Conservation (phyloP, 192 early-diverging fungal species). For the Rhizophagus sp. region DNA sequence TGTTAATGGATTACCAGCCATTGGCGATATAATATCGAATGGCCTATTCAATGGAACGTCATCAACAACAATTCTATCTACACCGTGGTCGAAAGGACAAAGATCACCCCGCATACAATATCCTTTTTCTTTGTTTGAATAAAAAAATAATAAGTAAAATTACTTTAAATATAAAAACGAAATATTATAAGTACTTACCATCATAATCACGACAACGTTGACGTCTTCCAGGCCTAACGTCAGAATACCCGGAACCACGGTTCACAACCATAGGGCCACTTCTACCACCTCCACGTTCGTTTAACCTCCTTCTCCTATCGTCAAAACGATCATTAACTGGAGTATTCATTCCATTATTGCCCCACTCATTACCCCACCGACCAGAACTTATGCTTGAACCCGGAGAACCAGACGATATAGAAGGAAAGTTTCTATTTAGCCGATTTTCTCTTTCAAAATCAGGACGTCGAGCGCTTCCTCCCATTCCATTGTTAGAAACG, state of each 20-base stretch:
- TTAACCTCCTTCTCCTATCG: conserved; percentile 35
- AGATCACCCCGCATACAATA: conserved; percentile 79
- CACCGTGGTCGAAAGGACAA: conserved; percentile 78
- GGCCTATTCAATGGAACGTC: conserved; percentile 45
- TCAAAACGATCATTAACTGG: conserved; percentile 31
- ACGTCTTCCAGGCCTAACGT: conserved; percentile 38
- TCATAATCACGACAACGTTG: conserved; percentile 74
- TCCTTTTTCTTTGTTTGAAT: conserved; percentile 63
- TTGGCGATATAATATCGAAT: conserved; percentile 41
- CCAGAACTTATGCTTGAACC: conserved; percentile 23
- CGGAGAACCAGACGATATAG: conserved; percentile 17
- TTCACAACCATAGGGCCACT: conserved; percentile 32
- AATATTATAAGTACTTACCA: conserved; percentile 45
- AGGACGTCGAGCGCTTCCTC: conserved; percentile 19
- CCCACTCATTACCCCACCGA: conserved; percentile 29
- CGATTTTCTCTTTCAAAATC: conserved; percentile 26
- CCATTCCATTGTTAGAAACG: conserved; percentile 19
- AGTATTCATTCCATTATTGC: conserved; percentile 26
- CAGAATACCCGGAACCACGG: conserved; percentile 38
- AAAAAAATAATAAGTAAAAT: not conserved
- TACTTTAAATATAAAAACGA: not conserved
- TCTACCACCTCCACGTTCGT: conserved; percentile 47
- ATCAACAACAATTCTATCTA: conserved; percentile 69
- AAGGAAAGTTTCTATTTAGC: conserved; percentile 16
- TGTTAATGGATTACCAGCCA: conserved; percentile 35